These are phyloP conservation scores for Lecanicillium sp. DNA, from an alignment of 2,329 filamentous ascomycete genomes.

Conservation along the genomic window DNA sequence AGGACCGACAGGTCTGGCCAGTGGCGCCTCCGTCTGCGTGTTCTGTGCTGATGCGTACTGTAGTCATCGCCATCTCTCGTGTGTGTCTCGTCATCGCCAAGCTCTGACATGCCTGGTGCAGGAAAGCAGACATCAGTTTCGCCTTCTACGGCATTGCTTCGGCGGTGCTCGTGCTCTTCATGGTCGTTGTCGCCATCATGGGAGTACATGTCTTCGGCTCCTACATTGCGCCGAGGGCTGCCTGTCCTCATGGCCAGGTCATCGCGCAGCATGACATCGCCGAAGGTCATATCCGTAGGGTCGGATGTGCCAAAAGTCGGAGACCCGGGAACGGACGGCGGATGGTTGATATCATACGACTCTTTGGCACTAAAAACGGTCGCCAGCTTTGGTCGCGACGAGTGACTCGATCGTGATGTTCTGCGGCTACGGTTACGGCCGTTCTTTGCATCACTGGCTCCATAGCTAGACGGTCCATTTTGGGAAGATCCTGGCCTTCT, in stretches of 20 bases:
- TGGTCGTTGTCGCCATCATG: slow-evolving; percentile 19
- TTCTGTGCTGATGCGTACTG: slow-evolving; percentile 23
- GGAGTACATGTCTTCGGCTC: slow-evolving; percentile 24
- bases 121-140: slow-evolving; percentile 93
- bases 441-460: slow-evolving; percentile 29
- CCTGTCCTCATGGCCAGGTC: slow-evolving; percentile 40
- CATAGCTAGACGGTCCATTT: slow-evolving; percentile 28
- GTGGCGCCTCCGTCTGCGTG: slow-evolving; percentile 56
- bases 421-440: slow-evolving; percentile 33
- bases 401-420: slow-evolving; percentile 45
- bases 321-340: slow-evolving; percentile 58
- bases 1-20: slow-evolving; percentile 84
- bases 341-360: slow-evolving; percentile 58
- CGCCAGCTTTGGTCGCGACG: slow-evolving; percentile 37
- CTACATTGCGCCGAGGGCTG: slow-evolving; percentile 20
- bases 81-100: slow-evolving; percentile 66
- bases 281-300: slow-evolving; percentile 49
- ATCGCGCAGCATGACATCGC: slow-evolving; percentile 64
- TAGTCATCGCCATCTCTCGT: slow-evolving; percentile 34
- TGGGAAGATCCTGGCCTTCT: slow-evolving; percentile 14
- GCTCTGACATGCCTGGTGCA: slow-evolving; percentile 61
- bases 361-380: slow-evolving; percentile 29
- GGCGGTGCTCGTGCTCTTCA: slow-evolving; percentile 17
- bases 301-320: slow-evolving; percentile 44
- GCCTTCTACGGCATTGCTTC: slow-evolving; percentile 53